Conservation (phyloP, 176 grass and related monocot species). For the Carex scoparia region DNA sequence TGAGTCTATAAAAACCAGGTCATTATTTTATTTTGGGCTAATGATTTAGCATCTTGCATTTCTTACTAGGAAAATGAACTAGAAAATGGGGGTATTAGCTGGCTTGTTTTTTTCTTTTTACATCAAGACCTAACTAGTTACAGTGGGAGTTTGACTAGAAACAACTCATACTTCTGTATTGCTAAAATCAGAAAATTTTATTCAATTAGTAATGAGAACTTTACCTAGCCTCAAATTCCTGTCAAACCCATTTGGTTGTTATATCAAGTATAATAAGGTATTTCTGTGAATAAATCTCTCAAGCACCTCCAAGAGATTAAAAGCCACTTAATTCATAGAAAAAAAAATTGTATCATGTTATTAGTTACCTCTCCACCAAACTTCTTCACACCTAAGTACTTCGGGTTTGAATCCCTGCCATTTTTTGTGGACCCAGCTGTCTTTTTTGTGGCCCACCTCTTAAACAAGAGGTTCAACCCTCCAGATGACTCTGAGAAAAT, state of each 20-base stretch:
- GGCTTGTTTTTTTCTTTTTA: neutral
- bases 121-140: neutral
- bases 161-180: neutral
- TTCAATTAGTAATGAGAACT: neutral
- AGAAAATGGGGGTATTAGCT: neutral
- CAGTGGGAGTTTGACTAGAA: neutral
- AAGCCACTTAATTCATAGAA: neutral
- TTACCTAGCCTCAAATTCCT: neutral
- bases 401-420: constrained; percentile 74
- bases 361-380: constrained; percentile 71
- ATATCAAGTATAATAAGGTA: neutral
- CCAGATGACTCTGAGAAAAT: constrained; percentile 53
- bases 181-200: neutral
- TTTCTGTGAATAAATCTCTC: neutral
- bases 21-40: neutral
- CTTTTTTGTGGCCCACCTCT: constrained; percentile 89
- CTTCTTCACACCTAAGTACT: constrained; percentile 89
- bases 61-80: neutral
- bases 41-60: neutral
- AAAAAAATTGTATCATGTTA: neutral
- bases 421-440: constrained; percentile 74
- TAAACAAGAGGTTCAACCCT: constrained; percentile 55
- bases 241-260: neutral
- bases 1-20: neutral
- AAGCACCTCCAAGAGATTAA: neutral